Conservation (phyloP, 2,329 filamentous ascomycete species). For the Diplocarpon mali region DNA sequence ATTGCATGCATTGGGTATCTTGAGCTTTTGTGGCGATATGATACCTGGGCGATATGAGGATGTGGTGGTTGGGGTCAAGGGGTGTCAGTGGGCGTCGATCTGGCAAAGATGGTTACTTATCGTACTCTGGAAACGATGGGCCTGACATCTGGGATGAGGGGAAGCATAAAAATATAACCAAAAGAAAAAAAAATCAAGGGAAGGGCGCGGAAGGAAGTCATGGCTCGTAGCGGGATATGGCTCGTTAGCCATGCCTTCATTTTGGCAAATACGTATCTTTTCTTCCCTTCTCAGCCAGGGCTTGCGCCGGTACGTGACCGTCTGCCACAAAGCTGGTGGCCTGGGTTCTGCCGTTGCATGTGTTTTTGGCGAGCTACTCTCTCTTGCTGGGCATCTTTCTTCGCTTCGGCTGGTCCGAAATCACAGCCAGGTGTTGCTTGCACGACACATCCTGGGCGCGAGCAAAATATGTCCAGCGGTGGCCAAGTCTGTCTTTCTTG, state of each 20-base stretch:
- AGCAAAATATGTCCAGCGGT: too few species aligned
- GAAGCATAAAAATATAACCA: constrained; percentile 10
- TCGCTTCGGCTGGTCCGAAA: too few species aligned
- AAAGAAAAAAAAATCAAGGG: constrained; percentile 17
- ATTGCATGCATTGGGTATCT: constrained; percentile 5
- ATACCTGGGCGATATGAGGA: constrained; percentile 11
- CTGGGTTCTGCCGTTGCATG: too few species aligned
- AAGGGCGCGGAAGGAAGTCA: constrained; percentile 12
- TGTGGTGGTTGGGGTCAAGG: constrained; percentile 11
- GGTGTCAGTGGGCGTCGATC: constrained; percentile 11
- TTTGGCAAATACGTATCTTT: constrained; percentile 11
- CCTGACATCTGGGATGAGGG: constrained; percentile 20
- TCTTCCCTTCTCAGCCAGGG: constrained; percentile 7
- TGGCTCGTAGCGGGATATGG: constrained; percentile 18
- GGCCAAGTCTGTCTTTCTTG: too few species aligned
- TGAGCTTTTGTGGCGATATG: constrained; percentile 12
- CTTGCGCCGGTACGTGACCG: not conserved
- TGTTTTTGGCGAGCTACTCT: too few species aligned
- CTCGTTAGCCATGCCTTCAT: constrained; percentile 17
- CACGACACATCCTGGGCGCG: too few species aligned
- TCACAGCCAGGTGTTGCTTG: too few species aligned
- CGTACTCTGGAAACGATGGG: constrained; percentile 18
- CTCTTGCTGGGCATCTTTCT: too few species aligned
- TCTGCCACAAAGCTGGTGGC: too few species aligned
- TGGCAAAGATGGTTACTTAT: constrained; percentile 21